Percentiles rank a stretch among this genome's conserved stretches.
These are phyloP conservation scores for Oryza meyeriana DNA, from an alignment of 176 grass and related monocot genomes.

Conservation along the genomic window DNA sequence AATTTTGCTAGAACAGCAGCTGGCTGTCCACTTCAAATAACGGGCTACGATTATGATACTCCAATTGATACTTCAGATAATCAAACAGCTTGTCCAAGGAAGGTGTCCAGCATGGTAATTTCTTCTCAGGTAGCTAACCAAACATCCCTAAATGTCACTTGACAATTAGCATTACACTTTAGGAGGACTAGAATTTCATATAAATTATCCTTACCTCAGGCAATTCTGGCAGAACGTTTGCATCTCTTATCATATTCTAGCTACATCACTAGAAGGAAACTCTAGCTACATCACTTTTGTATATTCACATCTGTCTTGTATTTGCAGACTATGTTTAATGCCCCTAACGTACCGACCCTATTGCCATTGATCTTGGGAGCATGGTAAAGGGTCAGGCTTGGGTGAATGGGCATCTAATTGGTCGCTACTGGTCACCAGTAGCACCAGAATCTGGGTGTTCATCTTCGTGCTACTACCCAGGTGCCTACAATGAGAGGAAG, in stretches of 20 bases:
- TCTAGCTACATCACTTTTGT: conserved; percentile 3
- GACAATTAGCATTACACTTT: not conserved
- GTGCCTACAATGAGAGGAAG: conserved; percentile 70
- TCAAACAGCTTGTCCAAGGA: not conserved
- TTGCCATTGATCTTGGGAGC: conserved; percentile 83
- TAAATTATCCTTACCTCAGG: not conserved
- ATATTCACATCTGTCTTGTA: not conserved
- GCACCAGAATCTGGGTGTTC: conserved; percentile 68
- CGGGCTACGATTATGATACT: conserved; percentile 97
- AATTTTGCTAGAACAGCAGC: conserved; percentile 94
- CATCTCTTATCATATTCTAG: not conserved
- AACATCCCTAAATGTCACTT: not conserved
- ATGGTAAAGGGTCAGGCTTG: conserved; percentile 97
- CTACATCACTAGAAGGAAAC: not conserved
- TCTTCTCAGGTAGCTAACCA: not conserved
- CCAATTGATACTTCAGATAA: conserved; percentile 74
- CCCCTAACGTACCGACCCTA: conserved; percentile 63
- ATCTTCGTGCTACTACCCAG: conserved; percentile 65
- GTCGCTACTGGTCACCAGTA: conserved; percentile 79
- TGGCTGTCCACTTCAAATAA: conserved; percentile 87
- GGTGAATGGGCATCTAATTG: conserved; percentile 85
- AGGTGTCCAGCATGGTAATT: not conserved
- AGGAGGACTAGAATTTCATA: not conserved
- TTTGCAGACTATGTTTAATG: conserved; percentile 76
- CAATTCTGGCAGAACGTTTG: not conserved